A percentile compares a stretch with the other conserved stretches of the same genome.
phyloP scores from a whole-genome alignment of 2,329 filamentous ascomycete genomes.

The Ophiostoma tasmaniense region DNA sequence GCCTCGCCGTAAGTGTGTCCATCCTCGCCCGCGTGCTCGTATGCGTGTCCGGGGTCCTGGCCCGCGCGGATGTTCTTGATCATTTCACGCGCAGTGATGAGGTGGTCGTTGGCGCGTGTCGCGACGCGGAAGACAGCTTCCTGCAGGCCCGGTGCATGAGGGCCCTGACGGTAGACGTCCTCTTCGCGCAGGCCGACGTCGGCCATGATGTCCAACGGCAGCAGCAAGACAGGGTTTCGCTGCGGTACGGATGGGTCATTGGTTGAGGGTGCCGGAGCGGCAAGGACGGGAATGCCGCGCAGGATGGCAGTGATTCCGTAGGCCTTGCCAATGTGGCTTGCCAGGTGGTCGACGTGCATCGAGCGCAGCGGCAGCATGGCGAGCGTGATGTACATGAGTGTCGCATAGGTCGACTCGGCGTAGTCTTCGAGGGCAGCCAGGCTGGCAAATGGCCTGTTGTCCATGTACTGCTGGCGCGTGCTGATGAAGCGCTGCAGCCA shows the following conservation, averaged over 20 bases:
- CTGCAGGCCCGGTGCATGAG: slow-evolving; percentile 67
- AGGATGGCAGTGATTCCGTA: slow-evolving; percentile 79
- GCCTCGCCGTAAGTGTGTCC: slow-evolving; percentile 45
- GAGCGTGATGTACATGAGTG: slow-evolving; percentile 79
- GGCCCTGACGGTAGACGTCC: slow-evolving; percentile 74
- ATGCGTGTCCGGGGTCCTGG: slow-evolving; percentile 70
- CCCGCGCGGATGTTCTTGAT: slow-evolving; percentile 68
- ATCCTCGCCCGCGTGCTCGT: slow-evolving; percentile 75
- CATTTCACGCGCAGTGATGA: slow-evolving; percentile 92
- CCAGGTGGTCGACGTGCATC: slow-evolving; percentile 81
- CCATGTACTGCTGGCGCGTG: slow-evolving; percentile 73
- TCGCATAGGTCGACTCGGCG: slow-evolving; percentile 90
- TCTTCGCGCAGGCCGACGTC: slow-evolving; percentile 75
- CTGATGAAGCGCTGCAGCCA: slow-evolving; percentile 72
- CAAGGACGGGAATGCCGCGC: slow-evolving; percentile 81
- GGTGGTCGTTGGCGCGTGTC: slow-evolving; percentile 87
- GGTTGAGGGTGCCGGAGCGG: slow-evolving; percentile 56
- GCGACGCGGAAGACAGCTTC: slow-evolving; percentile 90
- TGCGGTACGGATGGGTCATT: slow-evolving; percentile 29
- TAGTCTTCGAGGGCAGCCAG: slow-evolving; percentile 74
- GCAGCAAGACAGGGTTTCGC: slow-evolving; percentile 51
- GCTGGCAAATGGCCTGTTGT: slow-evolving; percentile 70
- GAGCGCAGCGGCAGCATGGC: slow-evolving; percentile 71
- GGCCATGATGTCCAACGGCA: slow-evolving; percentile 87
- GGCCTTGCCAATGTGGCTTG: slow-evolving; percentile 91